Conservation (phyloP, 2,329 filamentous ascomycete genomes). For the Claviceps citrina region DNA sequence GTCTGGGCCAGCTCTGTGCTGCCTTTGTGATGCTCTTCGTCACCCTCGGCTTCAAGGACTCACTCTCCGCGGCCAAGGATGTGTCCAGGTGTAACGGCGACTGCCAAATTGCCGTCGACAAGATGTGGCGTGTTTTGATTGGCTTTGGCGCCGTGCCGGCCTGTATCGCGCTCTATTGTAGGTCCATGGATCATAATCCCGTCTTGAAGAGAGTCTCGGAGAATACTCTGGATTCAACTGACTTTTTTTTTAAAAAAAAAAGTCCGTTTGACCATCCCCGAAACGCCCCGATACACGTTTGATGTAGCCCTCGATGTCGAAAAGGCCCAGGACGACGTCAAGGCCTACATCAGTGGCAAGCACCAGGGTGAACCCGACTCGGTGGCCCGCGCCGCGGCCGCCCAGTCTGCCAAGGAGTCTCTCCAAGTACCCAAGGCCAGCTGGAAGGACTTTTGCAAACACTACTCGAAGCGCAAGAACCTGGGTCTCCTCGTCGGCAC, state of each 20-base stretch:
- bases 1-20: constrained; percentile 62
- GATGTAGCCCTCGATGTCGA: constrained; percentile 62
- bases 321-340: constrained; percentile 56
- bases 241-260: not conserved
- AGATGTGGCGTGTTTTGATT: constrained; percentile 75
- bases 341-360: constrained; percentile 57
- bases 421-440: constrained; percentile 55
- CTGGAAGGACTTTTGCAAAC: constrained; percentile 52
- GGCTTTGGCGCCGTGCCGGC: constrained; percentile 70
- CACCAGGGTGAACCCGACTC: constrained; percentile 50
- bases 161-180: constrained; percentile 63
- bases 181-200: too few relatives aligned
- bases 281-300: constrained; percentile 79
- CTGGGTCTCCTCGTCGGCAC: constrained; percentile 61
- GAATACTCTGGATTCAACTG: too few relatives aligned
- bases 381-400: constrained; percentile 43
- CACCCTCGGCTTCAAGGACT: constrained; percentile 53
- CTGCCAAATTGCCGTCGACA: constrained; percentile 45
- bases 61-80: constrained; percentile 35
- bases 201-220: too few relatives aligned
- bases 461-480: constrained; percentile 59
- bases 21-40: constrained; percentile 64
- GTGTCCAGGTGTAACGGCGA: constrained; percentile 35
- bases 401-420: constrained; percentile 35
- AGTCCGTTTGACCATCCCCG: constrained; percentile 63